phyloP scores from a whole-genome alignment of 208 protist species.

The Trichomonas gallinae region DNA sequence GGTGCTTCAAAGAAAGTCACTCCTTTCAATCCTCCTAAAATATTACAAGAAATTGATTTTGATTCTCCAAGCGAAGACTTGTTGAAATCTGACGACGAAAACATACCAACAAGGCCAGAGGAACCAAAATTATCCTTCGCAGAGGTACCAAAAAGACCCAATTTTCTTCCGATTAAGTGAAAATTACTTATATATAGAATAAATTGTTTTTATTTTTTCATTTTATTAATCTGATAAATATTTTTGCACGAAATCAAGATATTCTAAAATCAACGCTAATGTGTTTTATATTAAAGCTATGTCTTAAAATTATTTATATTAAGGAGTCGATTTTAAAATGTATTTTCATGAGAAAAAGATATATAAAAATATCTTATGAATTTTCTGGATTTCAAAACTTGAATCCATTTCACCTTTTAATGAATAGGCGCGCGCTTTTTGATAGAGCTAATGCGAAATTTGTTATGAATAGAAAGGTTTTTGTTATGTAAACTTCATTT shows the following conservation, averaged over 20 bases:
- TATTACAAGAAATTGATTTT: neutral
- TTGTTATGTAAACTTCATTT: neutral
- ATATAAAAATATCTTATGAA: too few relatives aligned
- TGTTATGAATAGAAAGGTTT: neutral
- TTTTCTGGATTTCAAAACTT: too few relatives aligned
- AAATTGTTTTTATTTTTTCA: neutral
- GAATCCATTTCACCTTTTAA: neutral
- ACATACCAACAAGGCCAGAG: neutral
- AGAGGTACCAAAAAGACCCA: neutral
- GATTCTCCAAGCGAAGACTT: neutral
- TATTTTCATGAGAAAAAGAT: too few relatives aligned
- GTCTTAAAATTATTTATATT: too few relatives aligned
- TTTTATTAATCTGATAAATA: too few relatives aligned
- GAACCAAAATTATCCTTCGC: neutral
- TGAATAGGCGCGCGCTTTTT: neutral
- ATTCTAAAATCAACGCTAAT: too few relatives aligned
- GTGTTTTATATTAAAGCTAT: too few relatives aligned
- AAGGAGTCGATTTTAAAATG: too few relatives aligned
- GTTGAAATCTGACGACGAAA: neutral
- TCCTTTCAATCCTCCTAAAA: neutral
- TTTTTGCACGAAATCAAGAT: too few relatives aligned
- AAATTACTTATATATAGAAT: too few relatives aligned
- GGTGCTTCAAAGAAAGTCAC: neutral
- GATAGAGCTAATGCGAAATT: neutral
- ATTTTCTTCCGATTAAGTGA: neutral